These are phyloP conservation scores for Xanthoconium stramineum DNA, from an alignment of 768 basidiomycete species.

Conservation along the genomic window DNA sequence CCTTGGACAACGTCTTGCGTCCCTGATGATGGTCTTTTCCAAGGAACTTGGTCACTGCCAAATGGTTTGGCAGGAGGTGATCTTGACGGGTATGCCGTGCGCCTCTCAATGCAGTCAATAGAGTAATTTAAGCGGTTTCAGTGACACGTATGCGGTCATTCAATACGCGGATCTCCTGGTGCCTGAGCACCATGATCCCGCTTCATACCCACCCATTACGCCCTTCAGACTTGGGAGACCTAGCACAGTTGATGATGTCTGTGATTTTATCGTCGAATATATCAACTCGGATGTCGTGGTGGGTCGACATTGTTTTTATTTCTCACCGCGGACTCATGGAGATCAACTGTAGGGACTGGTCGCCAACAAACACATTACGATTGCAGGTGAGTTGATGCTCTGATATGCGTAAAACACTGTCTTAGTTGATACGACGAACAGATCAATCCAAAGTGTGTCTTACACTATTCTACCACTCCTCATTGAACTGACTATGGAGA, in stretches of 20 bases:
- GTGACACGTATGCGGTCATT: constrained; percentile 66
- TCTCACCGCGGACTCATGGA: constrained; percentile 3
- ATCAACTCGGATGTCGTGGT: constrained; percentile 82
- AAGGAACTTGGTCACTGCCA: constrained; percentile 60
- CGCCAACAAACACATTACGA: constrained; percentile 63
- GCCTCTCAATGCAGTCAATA: constrained; percentile 32
- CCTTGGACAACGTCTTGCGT: background rate
- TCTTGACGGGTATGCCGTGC: constrained; percentile 56
- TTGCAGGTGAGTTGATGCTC: constrained; percentile 51
- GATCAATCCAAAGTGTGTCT: constrained; percentile 65
- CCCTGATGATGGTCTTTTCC: background rate
- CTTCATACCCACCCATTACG: constrained; percentile 42
- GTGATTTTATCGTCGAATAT: constrained; percentile 79
- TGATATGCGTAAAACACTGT: background rate
- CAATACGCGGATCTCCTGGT: constrained; percentile 55
- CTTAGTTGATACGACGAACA: constrained; percentile 23
- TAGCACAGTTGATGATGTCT: constrained; percentile 66
- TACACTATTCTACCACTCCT: background rate
- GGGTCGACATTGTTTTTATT: constrained; percentile 13
- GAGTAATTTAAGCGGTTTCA: constrained; percentile 21
- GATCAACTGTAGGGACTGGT: constrained; percentile 54
- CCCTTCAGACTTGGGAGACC: constrained; percentile 41
- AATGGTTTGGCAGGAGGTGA: constrained; percentile 73
- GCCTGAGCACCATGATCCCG: constrained; percentile 45
- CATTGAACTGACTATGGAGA: constrained; percentile 1